These are phyloP conservation scores for Plenodomus tracheiphilus DNA, from an alignment of 2,329 filamentous ascomycete species.

Conservation along the genomic window DNA sequence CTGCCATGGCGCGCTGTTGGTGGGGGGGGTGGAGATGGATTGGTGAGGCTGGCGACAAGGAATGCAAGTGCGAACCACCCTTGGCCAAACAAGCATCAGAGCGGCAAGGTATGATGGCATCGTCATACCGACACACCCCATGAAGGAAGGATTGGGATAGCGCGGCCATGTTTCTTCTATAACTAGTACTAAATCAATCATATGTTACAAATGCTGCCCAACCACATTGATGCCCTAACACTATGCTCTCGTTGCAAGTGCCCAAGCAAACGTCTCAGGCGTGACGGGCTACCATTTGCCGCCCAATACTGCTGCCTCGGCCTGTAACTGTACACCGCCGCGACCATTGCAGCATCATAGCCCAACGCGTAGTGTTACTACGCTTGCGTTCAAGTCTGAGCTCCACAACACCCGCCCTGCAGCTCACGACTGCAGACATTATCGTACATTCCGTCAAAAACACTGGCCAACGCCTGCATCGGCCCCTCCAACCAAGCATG, in stretches of 20 bases:
- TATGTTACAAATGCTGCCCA: slow-evolving; percentile 30
- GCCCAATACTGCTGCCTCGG: slow-evolving; percentile 20
- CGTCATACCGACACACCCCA: slow-evolving; percentile 11
- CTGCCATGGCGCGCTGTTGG: slow-evolving; percentile 10
- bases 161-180: slow-evolving; percentile 22
- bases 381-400: slow-evolving; percentile 23
- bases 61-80: neutral
- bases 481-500: slow-evolving; percentile 25
- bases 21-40: slow-evolving; percentile 3
- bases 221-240: slow-evolving; percentile 10
- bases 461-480: slow-evolving; percentile 40
- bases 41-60: slow-evolving; percentile 21
- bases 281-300: slow-evolving; percentile 10
- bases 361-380: slow-evolving; percentile 16
- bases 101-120: slow-evolving; percentile 5
- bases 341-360: neutral
- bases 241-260: slow-evolving; percentile 3
- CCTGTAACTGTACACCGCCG: neutral
- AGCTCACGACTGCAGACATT: slow-evolving; percentile 27
- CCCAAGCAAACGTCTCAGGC: neutral
- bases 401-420: slow-evolving; percentile 14
- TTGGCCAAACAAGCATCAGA: slow-evolving; percentile 3
- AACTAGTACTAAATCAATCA: slow-evolving; percentile 14
- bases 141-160: slow-evolving; percentile 12
- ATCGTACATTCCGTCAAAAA: slow-evolving; percentile 23